Evolutionary conservation across 164 flowering plant genomes (phyloP).

Genomic region (Sextonia rubra): DNA sequence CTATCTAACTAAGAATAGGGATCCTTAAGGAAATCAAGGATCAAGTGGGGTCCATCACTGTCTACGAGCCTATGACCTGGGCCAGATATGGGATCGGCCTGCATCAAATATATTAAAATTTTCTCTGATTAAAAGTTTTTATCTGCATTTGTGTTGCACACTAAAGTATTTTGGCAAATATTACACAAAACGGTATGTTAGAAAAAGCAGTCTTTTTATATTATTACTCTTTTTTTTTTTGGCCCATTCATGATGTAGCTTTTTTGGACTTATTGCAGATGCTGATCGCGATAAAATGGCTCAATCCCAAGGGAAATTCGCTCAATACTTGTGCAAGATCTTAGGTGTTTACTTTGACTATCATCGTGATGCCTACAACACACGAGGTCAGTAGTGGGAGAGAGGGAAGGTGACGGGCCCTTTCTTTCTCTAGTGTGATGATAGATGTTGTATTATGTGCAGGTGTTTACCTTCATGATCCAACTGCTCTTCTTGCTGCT

Average conservation of each 20-base stretch:
- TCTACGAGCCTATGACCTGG: no score
- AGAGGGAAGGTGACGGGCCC: not conserved
- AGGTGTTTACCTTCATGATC: constrained; percentile 99
- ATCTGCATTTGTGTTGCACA: no score
- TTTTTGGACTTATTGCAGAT: constrained; percentile 33
- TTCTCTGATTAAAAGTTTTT: no score
- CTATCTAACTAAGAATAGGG: no score
- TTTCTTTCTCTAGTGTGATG: constrained; percentile 6
- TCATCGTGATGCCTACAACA: constrained; percentile 66
- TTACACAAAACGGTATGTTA: no score
- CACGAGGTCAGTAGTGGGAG: constrained; percentile 43
- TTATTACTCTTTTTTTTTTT: not conserved
- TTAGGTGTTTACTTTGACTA: constrained; percentile 66
- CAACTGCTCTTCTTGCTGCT: constrained; percentile 79
- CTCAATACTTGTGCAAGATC: constrained; percentile 74
- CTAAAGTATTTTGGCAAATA: no score
- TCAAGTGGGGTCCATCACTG: no score
- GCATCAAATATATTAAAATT: no score
- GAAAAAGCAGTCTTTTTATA: not conserved
- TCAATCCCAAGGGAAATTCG: constrained; percentile 60
- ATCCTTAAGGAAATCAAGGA: no score
- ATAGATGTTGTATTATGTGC: constrained; percentile 15
- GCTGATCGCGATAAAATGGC: constrained; percentile 58
- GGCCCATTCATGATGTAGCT: not conserved
- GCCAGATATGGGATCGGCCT: no score